Evolutionary conservation across 208 protist species (phyloP), one percentile per base, ranked within the genome.

Genomic region (Leptomonas pyrrhocoris): DNA sequence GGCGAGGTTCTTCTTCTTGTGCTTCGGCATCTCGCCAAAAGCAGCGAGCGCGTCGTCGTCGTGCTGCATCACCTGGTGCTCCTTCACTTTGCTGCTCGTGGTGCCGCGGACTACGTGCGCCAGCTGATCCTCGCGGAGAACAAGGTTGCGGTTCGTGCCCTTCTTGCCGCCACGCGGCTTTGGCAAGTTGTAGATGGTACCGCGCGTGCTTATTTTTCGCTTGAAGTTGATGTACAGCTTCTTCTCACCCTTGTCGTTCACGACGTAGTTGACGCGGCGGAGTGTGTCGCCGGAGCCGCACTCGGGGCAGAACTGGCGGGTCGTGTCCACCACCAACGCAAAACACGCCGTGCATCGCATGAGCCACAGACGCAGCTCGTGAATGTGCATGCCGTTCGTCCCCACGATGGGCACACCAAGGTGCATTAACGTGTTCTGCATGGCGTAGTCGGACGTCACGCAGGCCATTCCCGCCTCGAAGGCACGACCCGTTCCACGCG

Each of bases 381-480:
- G 60, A 36, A 98, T 95, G 42, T 88, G 78, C 84, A 96, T 91
- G 16, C 96, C 96, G 55, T 93, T 83, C 21, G 83, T 81, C 49
- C 90, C 90, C 27, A 98, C 74, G 36, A 98, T 82, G 12, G 91
- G 85, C 15, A 98, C 81, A 31, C 94, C 94, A 16, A 96, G 80
- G 56, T 98, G 94, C 46, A 98, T 75, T 30, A 98, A 73, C 21
- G 93, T 94, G 84, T 98, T 98, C 77, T 98, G 94, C 92, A 98
- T 97, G 25, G 96, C 90, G 74, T 94, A 98, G 77, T 98, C 96
- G n/a, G 94, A 97, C 38, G 96, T 98, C 16, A 97, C 88, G 57
- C 94, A 98, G 13, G 87, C 93, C 67, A 98, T 89, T 45, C 91
- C 88, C 18, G 84, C 87, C 18, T 72, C 73, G 59, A 96, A 94